Evolutionary conservation across 306 rosid species (phyloP).

Genomic region (Sindora glabra): DNA sequence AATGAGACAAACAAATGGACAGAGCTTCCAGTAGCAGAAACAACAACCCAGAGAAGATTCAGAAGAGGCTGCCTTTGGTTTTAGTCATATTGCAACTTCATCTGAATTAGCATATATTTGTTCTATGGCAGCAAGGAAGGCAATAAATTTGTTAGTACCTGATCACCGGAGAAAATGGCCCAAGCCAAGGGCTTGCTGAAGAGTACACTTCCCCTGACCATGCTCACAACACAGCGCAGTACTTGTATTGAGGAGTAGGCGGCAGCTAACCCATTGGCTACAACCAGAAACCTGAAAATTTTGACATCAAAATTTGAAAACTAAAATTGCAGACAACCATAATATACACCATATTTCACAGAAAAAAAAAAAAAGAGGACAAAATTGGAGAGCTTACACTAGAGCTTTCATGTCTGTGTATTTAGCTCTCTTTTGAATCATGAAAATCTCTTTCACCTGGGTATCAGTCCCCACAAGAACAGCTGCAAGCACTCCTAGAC

Average conservation of each 20-base stretch:
- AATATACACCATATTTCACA: neutral
- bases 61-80: too few species aligned
- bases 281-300: conserved; percentile 57
- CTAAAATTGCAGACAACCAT: neutral
- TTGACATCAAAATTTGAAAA: neutral
- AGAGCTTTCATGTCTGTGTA: conserved; percentile 83
- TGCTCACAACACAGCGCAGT: conserved; percentile 48
- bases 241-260: conserved; percentile 67
- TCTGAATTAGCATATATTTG: neutral
- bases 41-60: too few species aligned
- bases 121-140: neutral
- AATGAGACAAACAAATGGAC: too few species aligned
- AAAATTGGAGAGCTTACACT: conserved; percentile 40
- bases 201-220: conserved; percentile 55
- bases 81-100: neutral
- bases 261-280: conserved; percentile 61
- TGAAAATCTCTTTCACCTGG: conserved; percentile 57
- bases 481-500: conserved; percentile 54
- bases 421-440: conserved; percentile 59
- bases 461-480: conserved; percentile 83
- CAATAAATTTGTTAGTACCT: conserved; percentile 35
- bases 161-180: conserved; percentile 77
- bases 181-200: conserved; percentile 81
- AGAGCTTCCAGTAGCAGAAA: too few species aligned
- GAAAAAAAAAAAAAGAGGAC: neutral